A percentile compares a stretch with the other conserved stretches of the same genome.
Evolutionary conservation across 352 stramenopile genomes (phyloP).

Genomic region (Thalassiosira hispida): DNA sequence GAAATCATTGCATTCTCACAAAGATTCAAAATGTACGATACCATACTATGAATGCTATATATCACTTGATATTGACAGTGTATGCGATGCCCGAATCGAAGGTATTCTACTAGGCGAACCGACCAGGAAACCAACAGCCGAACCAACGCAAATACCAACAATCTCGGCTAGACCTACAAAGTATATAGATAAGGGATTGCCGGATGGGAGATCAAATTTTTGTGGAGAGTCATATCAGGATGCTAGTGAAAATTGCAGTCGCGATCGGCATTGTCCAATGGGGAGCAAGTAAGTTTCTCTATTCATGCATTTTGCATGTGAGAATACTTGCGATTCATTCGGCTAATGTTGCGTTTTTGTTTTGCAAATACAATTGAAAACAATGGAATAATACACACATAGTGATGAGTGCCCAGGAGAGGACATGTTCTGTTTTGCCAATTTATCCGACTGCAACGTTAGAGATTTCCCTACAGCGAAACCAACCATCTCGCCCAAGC

Average conservation of each 20-base stretch:
- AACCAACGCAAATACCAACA: neutral
- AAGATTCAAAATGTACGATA: neutral
- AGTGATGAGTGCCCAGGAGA: constrained; percentile 38
- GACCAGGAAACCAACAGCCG: neutral
- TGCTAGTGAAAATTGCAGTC: constrained; percentile 28
- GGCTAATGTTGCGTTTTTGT: neutral
- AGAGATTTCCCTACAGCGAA: constrained; percentile 12
- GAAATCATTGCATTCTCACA: neutral
- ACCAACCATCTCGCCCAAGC: constrained; percentile 30
- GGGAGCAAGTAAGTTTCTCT: constrained; percentile 16
- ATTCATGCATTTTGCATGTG: neutral
- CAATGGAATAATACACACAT: neutral
- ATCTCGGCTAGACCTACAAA: neutral
- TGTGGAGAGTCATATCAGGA: constrained; percentile 23
- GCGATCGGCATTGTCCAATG: constrained; percentile 28
- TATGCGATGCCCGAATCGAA: constrained; percentile 39
- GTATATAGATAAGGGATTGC: neutral
- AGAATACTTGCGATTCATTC: too few species aligned
- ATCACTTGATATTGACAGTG: constrained; percentile 15
- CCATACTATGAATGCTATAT: neutral
- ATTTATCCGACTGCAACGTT: constrained; percentile 31
- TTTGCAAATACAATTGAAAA: neutral
- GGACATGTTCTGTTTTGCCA: constrained; percentile 28
- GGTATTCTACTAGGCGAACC: constrained; percentile 14
- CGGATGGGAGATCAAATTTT: constrained; percentile 30